Evolutionary conservation across 805 yeast genomes (phyloP).

Genomic region (Ogataea populi-albae): DNA sequence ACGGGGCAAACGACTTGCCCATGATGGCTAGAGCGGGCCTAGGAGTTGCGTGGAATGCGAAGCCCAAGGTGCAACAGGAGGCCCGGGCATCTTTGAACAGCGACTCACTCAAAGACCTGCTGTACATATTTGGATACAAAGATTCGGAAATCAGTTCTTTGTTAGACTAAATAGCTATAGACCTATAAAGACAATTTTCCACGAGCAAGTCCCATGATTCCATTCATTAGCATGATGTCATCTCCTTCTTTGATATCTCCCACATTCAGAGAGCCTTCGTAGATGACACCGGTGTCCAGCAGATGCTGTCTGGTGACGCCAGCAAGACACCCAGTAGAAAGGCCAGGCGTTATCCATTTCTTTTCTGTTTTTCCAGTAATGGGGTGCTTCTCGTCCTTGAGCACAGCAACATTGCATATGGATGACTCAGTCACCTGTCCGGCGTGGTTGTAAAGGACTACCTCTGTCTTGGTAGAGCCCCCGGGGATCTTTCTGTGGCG

Average conservation of each 20-base stretch:
- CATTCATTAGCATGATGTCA: constrained; percentile 72
- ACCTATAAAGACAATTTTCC: constrained; percentile 42
- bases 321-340: constrained; percentile 76
- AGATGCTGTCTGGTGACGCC: constrained; percentile 76
- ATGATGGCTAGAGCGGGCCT: constrained; percentile 93
- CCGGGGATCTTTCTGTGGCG: constrained; percentile 47
- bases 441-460: constrained; percentile 61
- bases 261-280: constrained; percentile 33
- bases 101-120: constrained; percentile 64
- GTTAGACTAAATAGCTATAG: not conserved
- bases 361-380: constrained; percentile 31
- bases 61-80: constrained; percentile 78
- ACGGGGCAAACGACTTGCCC: constrained; percentile 92
- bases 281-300: constrained; percentile 30
- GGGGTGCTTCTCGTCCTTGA: constrained; percentile 32
- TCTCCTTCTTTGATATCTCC: constrained; percentile 61
- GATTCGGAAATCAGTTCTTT: constrained; percentile 47
- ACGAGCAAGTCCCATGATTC: constrained; percentile 72
- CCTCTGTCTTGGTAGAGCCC: constrained; percentile 47
- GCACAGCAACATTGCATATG: constrained; percentile 74
- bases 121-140: constrained; percentile 75
- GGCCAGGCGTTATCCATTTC: constrained; percentile 78
- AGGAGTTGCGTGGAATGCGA: constrained; percentile 97
- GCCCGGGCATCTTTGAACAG: constrained; percentile 86
- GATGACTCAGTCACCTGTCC: constrained; percentile 76